Evolutionary conservation across 2,329 filamentous ascomycete species (phyloP).

Genomic region (Pyrenophora graminea): DNA sequence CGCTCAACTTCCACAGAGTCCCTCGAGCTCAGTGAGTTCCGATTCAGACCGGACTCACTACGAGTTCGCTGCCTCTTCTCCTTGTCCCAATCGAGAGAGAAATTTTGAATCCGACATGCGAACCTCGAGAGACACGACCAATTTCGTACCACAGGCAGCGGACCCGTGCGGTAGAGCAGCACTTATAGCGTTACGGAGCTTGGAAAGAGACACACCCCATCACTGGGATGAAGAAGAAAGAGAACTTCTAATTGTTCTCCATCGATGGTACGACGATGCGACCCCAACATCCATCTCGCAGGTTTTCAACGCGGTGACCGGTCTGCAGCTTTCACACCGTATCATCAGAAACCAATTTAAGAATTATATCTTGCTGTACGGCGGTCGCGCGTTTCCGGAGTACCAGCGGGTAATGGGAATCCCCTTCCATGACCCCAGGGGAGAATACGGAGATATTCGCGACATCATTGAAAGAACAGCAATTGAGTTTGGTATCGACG

Average conservation of each 20-base stretch:
- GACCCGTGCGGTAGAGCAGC: background rate
- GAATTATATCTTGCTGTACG: constrained; percentile 8
- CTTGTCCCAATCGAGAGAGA: background rate
- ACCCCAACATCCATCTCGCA: background rate
- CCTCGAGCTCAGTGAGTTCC: no score
- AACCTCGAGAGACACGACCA: background rate
- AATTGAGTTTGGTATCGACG: background rate
- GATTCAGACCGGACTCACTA: no score
- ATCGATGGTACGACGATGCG: constrained; percentile 10
- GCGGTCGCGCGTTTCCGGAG: constrained; percentile 3
- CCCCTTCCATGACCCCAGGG: constrained; percentile 15
- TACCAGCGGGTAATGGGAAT: constrained; percentile 2
- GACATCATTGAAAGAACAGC: constrained; percentile 10
- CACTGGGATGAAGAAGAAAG: constrained; percentile 11
- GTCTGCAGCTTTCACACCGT: background rate
- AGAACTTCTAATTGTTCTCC: constrained; percentile 8
- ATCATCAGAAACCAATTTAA: constrained; percentile 10
- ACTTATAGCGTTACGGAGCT: background rate
- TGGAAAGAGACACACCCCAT: background rate
- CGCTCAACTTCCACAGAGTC: no score
- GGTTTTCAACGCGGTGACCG: constrained; percentile 16
- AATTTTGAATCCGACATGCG: background rate
- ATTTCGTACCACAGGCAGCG: background rate
- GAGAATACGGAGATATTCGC: constrained; percentile 6
- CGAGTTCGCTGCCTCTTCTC: no score